phyloP scores from a whole-genome alignment of 2,329 filamentous ascomycete species.

The Amylocarpus encephaloides region DNA sequence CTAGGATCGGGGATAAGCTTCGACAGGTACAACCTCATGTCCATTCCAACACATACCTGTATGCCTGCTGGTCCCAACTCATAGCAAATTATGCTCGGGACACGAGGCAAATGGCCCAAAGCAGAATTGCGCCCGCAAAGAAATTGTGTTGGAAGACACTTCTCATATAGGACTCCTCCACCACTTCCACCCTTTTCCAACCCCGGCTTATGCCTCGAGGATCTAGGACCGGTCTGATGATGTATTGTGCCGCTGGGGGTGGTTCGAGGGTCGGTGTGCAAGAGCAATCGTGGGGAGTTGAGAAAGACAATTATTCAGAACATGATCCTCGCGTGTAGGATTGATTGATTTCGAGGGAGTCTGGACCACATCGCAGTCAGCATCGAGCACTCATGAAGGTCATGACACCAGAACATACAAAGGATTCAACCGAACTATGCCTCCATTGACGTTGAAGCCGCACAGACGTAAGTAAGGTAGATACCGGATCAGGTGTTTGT shows the following conservation, averaged over 20 bases:
- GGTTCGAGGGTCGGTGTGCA: slow-evolving; percentile 5
- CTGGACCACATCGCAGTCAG: slow-evolving; percentile 6
- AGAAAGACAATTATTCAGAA: slow-evolving; percentile 12
- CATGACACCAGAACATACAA: slow-evolving; percentile 11
- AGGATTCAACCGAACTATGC: slow-evolving; percentile 1
- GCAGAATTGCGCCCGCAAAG: slow-evolving; percentile 20
- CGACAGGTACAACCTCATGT: background rate
- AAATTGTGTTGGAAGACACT: slow-evolving; percentile 1
- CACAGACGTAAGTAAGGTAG: background rate
- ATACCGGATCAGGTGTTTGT: slow-evolving; percentile 4
- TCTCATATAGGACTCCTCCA: slow-evolving; percentile 5
- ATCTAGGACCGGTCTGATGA: background rate
- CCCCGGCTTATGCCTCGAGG: slow-evolving; percentile 1
- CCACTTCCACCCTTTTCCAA: slow-evolving; percentile 17
- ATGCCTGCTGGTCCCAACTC: slow-evolving; percentile 52
- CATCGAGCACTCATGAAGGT: background rate
- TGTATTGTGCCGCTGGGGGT: slow-evolving; percentile 8
- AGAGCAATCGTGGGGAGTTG: slow-evolving; percentile 11
- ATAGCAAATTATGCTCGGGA: slow-evolving; percentile 44
- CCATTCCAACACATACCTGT: slow-evolving; percentile 40
- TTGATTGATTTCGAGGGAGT: background rate
- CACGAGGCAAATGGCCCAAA: slow-evolving; percentile 12
- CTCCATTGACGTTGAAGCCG: slow-evolving; percentile 8
- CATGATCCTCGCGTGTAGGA: slow-evolving; percentile 15
- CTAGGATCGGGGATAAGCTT: slow-evolving; percentile 36